A percentile compares a stretch with the other conserved stretches of the same genome.
These are phyloP conservation scores for Poteriospumella lacustris DNA, from an alignment of 108 stramenopile species.

Conservation along the genomic window DNA sequence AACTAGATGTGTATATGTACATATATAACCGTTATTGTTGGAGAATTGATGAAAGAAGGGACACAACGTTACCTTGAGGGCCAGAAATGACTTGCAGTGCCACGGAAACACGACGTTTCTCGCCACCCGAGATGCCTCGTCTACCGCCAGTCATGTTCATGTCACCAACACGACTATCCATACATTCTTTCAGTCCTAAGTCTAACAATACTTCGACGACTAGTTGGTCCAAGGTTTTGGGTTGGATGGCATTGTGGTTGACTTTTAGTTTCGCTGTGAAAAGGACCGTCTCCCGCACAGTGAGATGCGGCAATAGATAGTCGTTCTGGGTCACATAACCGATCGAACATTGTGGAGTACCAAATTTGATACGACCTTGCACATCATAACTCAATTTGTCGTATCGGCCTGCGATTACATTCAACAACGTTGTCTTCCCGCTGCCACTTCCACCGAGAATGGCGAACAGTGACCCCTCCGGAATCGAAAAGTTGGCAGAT, in stretches of 20 bases:
- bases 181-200: not conserved
- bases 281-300: conserved; percentile 8
- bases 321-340: conserved; percentile 1
- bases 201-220: not conserved
- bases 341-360: not conserved
- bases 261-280: not conserved
- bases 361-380: not conserved
- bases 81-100: not conserved
- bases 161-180: not conserved
- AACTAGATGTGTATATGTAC: not conserved
- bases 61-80: not conserved
- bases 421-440: conserved; percentile 10
- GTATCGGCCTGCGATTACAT: conserved; percentile 18
- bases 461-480: not conserved
- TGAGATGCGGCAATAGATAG: not conserved
- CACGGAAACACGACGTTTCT: not conserved
- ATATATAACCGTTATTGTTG: conserved; percentile 13
- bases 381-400: not conserved
- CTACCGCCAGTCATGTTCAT: not conserved
- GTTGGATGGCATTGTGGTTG: not conserved
- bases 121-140: conserved; percentile 15
- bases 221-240: not conserved
- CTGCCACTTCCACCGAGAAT: conserved; percentile 18
- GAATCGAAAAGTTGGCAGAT: not conserved
- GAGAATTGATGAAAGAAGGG: not conserved